phyloP scores from a whole-genome alignment of 169 alveolate species.

The Pseudocohnilembus persalinus region DNA sequence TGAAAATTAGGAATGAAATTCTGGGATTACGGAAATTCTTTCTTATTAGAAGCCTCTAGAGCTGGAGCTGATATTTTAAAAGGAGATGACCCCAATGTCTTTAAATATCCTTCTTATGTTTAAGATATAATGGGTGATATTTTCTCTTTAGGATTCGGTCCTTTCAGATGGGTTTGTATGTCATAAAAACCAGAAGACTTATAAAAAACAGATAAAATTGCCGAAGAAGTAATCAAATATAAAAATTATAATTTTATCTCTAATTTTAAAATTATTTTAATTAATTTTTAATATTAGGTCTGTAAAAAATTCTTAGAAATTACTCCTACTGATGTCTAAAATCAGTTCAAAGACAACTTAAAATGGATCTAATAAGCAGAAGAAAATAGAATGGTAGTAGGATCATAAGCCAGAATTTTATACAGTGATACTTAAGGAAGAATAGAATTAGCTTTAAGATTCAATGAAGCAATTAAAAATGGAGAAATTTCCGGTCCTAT shows the following conservation, averaged over 20 bases:
- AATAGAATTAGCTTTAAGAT: conserved; percentile 48
- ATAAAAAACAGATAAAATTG: conserved; percentile 48
- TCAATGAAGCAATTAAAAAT: conserved; percentile 53
- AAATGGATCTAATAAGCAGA: conserved; percentile 63
- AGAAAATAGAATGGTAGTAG: conserved; percentile 62
- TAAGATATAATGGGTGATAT: conserved; percentile 67
- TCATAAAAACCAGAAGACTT: conserved; percentile 51
- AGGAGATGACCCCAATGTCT: conserved; percentile 14
- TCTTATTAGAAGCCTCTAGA: conserved; percentile 54
- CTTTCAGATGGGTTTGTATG: conserved; percentile 69
- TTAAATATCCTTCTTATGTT: conserved; percentile 57
- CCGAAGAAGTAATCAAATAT: conserved; percentile 52
- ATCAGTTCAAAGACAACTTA: conserved; percentile 48
- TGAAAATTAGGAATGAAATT: conserved; percentile 69
- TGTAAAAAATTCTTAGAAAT: conserved; percentile 21
- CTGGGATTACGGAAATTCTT: conserved; percentile 75
- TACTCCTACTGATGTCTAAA: conserved; percentile 34
- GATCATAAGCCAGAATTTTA: conserved; percentile 71
- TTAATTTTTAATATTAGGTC: no score
- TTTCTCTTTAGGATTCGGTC: conserved; percentile 72
- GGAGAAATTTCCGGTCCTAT: conserved; percentile 57
- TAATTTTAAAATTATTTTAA: no score
- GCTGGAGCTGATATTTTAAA: conserved; percentile 61
- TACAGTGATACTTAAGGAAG: conserved; percentile 67
- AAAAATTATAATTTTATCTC: no score